phyloP scores from a whole-genome alignment of 768 basidiomycete genomes.

The Jaapia argillacea region DNA sequence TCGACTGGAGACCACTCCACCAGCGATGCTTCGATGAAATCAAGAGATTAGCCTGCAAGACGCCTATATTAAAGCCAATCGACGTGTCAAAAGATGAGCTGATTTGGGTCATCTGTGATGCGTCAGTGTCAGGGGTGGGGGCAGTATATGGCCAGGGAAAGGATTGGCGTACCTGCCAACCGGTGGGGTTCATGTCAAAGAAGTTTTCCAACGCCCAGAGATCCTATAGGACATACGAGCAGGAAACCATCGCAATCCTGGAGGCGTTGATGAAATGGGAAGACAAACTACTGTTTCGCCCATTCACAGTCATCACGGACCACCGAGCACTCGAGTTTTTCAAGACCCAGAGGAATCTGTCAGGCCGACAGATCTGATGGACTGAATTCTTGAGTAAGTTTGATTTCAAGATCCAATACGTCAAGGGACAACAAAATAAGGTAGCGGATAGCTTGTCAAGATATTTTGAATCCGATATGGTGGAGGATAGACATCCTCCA shows the following conservation, averaged over 20 bases:
- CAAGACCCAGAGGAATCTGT: constrained; percentile 10
- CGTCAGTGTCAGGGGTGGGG: constrained; percentile 10
- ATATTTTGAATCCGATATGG: neutral
- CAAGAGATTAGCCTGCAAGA: constrained; percentile 5
- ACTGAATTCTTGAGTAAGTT: constrained; percentile 20
- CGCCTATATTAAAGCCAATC: constrained; percentile 10
- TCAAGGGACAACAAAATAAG: constrained; percentile 15
- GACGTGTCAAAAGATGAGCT: constrained; percentile 1
- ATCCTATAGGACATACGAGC: constrained; percentile 14
- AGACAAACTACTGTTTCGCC: constrained; percentile 18
- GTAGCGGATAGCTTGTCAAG: constrained; percentile 20
- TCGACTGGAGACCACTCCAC: constrained; percentile 18
- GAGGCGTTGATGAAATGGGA: constrained; percentile 20
- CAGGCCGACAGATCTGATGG: constrained; percentile 18
- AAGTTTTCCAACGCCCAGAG: constrained; percentile 19
- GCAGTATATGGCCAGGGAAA: constrained; percentile 16
- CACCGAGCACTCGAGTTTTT: constrained; percentile 21
- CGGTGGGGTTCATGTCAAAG: constrained; percentile 18
- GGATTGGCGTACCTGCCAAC: constrained; percentile 14
- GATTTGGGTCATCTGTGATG: constrained; percentile 16
- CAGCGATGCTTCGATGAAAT: constrained; percentile 14
- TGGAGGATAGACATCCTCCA: neutral
- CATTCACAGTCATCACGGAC: constrained; percentile 16
- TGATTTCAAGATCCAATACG: constrained; percentile 17
- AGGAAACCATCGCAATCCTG: constrained; percentile 8